Base-by-base conservation (phyloP, 352 stramenopile species). In the Pythium periplocum region DNA sequence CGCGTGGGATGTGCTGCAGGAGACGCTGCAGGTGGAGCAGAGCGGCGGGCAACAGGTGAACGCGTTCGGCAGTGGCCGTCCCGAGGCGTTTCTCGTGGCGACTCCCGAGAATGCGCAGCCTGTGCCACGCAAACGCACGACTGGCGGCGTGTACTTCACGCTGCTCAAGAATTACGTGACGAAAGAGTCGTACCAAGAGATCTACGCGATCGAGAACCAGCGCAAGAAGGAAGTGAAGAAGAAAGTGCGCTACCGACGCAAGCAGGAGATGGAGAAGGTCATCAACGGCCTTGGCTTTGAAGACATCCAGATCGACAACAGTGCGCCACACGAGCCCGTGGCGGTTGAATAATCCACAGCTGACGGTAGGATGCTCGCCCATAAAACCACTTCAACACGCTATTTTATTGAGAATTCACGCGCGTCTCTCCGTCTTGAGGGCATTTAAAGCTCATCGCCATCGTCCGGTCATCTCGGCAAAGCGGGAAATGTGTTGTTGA, bases 211-310 rank as follows among this genome's bases (percentile, higher is more conserved):
- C 12, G 81, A 92, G 53, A 69, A 83, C 37, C 52, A 71, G 36
- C 72, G 84, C 50, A 92, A 92, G 63, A 89, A 92, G 59, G 75
- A 86, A 34, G 62, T 66, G 37, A 85, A 86, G 65, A 87, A 87
- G 48, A 67, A 69, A 2, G 59, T 73, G 40, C 66, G 69, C 42
- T 63, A 64, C 40, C 70, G 73, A 12, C 63, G 68, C 37, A 62
- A 75, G 8, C 75, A 87, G 59, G 66, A 64, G 48, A 86, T 87
- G 61, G 81, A 92, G 52, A 74, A 62, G 17, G 80, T 71, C 32
- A 61, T 92, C 53, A 69, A 69, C 10, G 73, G 74, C 50, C 57
- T 88, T 11, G 68, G 78, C 37, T 75, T 87, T 26, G 65, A 82
- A 34, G 71, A 77, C 4, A 48, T 92, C 11, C 67, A 68, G 26